Evolutionary conservation across 768 basidiomycete species (phyloP).

Genomic region (Boletus tomentosulus): DNA sequence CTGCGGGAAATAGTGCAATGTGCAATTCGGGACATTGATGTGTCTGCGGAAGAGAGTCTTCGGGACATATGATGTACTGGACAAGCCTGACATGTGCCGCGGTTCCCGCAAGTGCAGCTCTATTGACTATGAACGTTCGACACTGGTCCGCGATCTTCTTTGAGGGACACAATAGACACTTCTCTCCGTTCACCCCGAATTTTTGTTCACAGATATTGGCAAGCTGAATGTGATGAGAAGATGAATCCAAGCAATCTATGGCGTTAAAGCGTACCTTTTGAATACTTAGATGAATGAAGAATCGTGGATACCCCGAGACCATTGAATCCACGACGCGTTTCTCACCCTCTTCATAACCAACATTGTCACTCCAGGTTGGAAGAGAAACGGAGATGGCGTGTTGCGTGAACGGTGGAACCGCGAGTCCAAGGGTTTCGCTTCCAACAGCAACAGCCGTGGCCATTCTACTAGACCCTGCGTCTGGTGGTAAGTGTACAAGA

Average conservation of each 20-base stretch:
- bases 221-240: conserved; percentile 48
- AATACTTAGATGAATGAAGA: conserved; percentile 87
- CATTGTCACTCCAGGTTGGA: conserved; percentile 87
- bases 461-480: conserved; percentile 1
- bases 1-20: conserved; percentile 71
- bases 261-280: conserved; percentile 58
- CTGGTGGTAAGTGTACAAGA: neutral
- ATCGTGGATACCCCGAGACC: conserved; percentile 91
- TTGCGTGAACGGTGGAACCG: conserved; percentile 65
- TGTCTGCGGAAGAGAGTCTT: conserved; percentile 35
- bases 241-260: neutral
- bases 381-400: conserved; percentile 96
- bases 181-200: conserved; percentile 68
- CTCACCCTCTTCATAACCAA: conserved; percentile 89
- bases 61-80: conserved; percentile 68
- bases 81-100: conserved; percentile 52
- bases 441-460: conserved; percentile 3
- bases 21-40: conserved; percentile 59
- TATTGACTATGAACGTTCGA: conserved; percentile 62
- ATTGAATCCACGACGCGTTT: conserved; percentile 72
- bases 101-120: conserved; percentile 40
- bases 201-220: conserved; percentile 71
- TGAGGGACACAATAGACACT: conserved; percentile 76
- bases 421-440: conserved; percentile 36
- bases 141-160: conserved; percentile 70